Evolutionary conservation across 352 stramenopile species (phyloP), one percentile per base, ranked within the genome.

Genomic region (Aphanomyces euteiches): DNA sequence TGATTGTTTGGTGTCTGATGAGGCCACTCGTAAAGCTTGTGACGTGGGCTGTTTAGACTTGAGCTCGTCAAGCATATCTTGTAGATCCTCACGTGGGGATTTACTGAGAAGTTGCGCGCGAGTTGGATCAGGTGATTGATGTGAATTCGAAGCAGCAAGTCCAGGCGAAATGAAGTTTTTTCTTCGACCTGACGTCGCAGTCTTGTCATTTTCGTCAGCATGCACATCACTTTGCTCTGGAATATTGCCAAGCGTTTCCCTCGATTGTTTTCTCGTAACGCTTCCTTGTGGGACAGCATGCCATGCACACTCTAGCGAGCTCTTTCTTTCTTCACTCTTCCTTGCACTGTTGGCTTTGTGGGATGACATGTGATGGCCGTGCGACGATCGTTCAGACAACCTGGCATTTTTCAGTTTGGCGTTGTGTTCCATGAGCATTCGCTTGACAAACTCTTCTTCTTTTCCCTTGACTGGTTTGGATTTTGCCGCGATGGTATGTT

Each of bases 351-450:
- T 5, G 34, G 54, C 7, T 28, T 58, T 58, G 54, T 10, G 54
- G 2, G 17, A 12, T n/a, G 43, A n/a, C 10, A 50, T 61, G n/a
- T 40, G 8, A 28, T 28, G 28, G 28, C 28, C 28, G 28, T 28
- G 28, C 28, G n/a, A 58, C 50, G n/a, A 58, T n/a, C 50, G n/a
- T 19, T 58, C 50, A 28, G 50, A 58, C 8, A 19, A 21, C n/a
- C 50, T 58, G 13, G 58, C 58, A 41, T 66, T 8, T 39, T 67
- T 67, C 5, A 67, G 41, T 19, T 67, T 67, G 5, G 41, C 43
- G 41, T 67, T 67, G 41, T 56, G 59, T 39, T 67, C 59, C 21
- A 57, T 56, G 15, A 67, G 40, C 59, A 67, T 67, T 37, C 56
- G 59, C 59, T 67, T 67, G 59, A 67, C 34, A 17, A 43, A 17